These are phyloP conservation scores for Penicillium sp. DNA, from an alignment of 2,329 filamentous ascomycete genomes.

Conservation along the genomic window DNA sequence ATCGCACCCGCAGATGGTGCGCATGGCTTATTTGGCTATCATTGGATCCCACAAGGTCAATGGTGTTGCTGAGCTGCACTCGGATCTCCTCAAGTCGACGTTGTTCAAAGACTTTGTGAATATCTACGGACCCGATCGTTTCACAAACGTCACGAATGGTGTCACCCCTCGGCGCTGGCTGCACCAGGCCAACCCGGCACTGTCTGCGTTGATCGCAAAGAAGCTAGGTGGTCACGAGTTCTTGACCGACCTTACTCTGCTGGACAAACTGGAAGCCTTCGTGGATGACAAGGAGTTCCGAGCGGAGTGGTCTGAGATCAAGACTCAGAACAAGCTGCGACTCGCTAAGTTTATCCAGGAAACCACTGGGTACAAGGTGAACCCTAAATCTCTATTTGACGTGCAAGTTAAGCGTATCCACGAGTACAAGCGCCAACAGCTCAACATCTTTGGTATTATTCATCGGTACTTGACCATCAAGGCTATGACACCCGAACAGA, in stretches of 20 bases:
- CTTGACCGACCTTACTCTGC: slow-evolving; percentile 82
- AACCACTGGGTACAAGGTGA: slow-evolving; percentile 76
- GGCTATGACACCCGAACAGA: slow-evolving; percentile 75
- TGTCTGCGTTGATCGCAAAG: slow-evolving; percentile 88
- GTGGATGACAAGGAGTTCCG: slow-evolving; percentile 87
- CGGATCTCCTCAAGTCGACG: slow-evolving; percentile 96
- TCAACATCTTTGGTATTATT: slow-evolving; percentile 98
- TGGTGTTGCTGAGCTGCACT: slow-evolving; percentile 95
- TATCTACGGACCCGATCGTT: slow-evolving; percentile 95
- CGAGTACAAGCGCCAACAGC: slow-evolving; percentile 98
- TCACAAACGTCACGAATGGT: slow-evolving; percentile 97
- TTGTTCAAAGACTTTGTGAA: slow-evolving; percentile 98
- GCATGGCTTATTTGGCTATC: slow-evolving; percentile 93
- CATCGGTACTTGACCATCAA: slow-evolving; percentile 91
- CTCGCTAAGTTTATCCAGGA: slow-evolving; percentile 89
- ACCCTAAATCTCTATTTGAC: slow-evolving; percentile 86
- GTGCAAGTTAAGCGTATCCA: slow-evolving; percentile 99
- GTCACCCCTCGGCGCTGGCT: slow-evolving; percentile 96
- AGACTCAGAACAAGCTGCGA: slow-evolving; percentile 90
- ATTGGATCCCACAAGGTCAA: slow-evolving; percentile 99
- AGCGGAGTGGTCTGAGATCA: slow-evolving; percentile 94
- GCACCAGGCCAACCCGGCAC: slow-evolving; percentile 90
- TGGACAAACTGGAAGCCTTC: slow-evolving; percentile 82
- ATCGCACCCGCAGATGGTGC: slow-evolving; percentile 93
- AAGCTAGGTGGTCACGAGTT: slow-evolving; percentile 83